Evolutionary conservation across 345 rosid species (phyloP), one percentile per base, ranked within the genome.

Genomic region (Gossypium thurberi): DNA sequence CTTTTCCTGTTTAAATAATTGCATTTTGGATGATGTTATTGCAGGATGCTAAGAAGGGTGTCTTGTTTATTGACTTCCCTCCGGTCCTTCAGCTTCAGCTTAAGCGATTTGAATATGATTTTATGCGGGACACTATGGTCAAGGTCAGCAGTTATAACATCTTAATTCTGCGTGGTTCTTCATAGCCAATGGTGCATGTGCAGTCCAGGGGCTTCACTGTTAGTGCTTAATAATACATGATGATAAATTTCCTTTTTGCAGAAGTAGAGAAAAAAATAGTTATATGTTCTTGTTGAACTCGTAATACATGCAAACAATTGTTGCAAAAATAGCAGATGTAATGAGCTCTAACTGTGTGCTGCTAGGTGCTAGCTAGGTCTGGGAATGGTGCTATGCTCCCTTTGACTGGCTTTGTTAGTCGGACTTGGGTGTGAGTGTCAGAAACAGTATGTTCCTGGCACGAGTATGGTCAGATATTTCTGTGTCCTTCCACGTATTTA

Each of bases 31-130:
- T 69, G 51, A 26, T 40, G 46, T 74, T 74, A 56, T 77, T 87
- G 66, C 87, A 94, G 98, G 98, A 94, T 81, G 98, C 98, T 56
- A 92, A 81, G 85, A 94, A 92, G 79, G 97, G 98, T 33, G 97
- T 94, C 44, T 76, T 89, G 71, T 94, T 94, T 80, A 90, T 88
- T 58, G 97, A 94, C 80, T 92, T 94, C 37, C 98, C 98, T 46
- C 97, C 98, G 1, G 98, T 94, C 58, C 98, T 94, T 87, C 98
- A 94, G 78, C 98, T 92, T 73, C 98, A 94, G 79, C 80, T 94
- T 69, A 94, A 94, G 73, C 85, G 98, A 64, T 94, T 94, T 84
- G 98, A 92, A 74, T 94, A 94, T 79, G 98, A 94, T 81, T 92
- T 89, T 82, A 88, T 86, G 93, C 87, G 95, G 75, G 95, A 94